phyloP scores from a whole-genome alignment of 805 yeast genomes.

The Ascoidea tarda region DNA sequence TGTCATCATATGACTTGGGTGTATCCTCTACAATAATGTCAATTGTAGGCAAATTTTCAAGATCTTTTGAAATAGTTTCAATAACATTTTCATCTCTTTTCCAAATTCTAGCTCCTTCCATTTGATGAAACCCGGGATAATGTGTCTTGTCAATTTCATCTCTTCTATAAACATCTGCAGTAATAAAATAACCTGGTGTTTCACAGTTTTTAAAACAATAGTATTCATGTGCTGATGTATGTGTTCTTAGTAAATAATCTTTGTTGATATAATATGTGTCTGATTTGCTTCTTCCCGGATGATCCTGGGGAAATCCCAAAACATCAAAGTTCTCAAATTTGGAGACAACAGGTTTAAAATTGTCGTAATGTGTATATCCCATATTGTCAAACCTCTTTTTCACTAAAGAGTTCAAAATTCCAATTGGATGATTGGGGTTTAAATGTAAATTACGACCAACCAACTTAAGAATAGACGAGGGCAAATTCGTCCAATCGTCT shows the following conservation, averaged over 20 bases:
- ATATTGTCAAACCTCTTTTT: slow-evolving; percentile 50
- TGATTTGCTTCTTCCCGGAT: slow-evolving; percentile 84
- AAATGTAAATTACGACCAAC: slow-evolving; percentile 65
- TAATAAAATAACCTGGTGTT: slow-evolving; percentile 75
- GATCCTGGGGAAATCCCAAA: slow-evolving; percentile 81
- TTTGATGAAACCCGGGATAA: slow-evolving; percentile 94
- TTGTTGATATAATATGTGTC: slow-evolving; percentile 87
- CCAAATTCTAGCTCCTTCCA: slow-evolving; percentile 96
- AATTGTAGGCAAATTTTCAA: slow-evolving; percentile 21
- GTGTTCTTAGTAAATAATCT: slow-evolving; percentile 67
- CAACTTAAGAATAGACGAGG: slow-evolving; percentile 53
- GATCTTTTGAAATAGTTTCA: slow-evolving; percentile 39
- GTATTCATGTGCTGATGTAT: slow-evolving; percentile 92
- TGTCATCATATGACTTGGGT: slow-evolving; percentile 33
- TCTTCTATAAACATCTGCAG: slow-evolving; percentile 92
- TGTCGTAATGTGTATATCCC: slow-evolving; percentile 67
- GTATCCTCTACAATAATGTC: slow-evolving; percentile 72
- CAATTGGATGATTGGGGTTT: slow-evolving; percentile 73
- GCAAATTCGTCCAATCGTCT: slow-evolving; percentile 79
- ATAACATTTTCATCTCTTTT: slow-evolving; percentile 28
- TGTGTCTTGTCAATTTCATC: slow-evolving; percentile 95
- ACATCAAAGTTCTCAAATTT: slow-evolving; percentile 81
- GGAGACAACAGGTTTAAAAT: slow-evolving; percentile 74
- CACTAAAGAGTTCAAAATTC: slow-evolving; percentile 64
- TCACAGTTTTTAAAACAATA: slow-evolving; percentile 49